A percentile compares a stretch with the other conserved stretches of the same genome.
phyloP scores from a whole-genome alignment of 805 yeast genomes.

The Ogataea corticis region DNA sequence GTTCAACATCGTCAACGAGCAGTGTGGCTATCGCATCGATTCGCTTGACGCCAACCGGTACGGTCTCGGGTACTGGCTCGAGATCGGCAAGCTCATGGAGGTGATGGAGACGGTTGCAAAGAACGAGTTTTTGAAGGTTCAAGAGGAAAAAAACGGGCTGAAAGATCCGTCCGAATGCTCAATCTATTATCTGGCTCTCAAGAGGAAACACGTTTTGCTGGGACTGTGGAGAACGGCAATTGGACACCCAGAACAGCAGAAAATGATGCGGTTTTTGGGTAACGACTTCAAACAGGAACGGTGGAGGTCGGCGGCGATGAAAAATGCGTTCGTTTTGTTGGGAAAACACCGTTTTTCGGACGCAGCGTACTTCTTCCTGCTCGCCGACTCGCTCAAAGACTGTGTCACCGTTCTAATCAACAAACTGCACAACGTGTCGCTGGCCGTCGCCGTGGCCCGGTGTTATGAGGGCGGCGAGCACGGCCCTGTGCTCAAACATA shows the following conservation, averaged over 20 bases:
- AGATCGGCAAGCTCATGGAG: slow-evolving; percentile 43
- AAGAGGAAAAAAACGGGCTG: slow-evolving; percentile 43
- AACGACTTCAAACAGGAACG: slow-evolving; percentile 75
- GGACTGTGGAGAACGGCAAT: slow-evolving; percentile 82
- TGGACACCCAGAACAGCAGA: slow-evolving; percentile 78
- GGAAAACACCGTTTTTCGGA: slow-evolving; percentile 86
- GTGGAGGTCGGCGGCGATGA: slow-evolving; percentile 87
- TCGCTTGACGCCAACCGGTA: slow-evolving; percentile 63
- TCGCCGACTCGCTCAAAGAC: slow-evolving; percentile 76
- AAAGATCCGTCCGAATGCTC: slow-evolving; percentile 75
- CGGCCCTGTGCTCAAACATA: slow-evolving; percentile 50
- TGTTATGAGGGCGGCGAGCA: slow-evolving; percentile 62
- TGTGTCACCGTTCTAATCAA: slow-evolving; percentile 71
- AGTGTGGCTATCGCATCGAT: slow-evolving; percentile 43
- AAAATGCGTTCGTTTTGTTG: slow-evolving; percentile 87
- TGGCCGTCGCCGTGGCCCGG: slow-evolving; percentile 82
- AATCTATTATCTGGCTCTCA: slow-evolving; percentile 73
- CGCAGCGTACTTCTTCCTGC: slow-evolving; percentile 85
- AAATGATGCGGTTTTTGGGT: slow-evolving; percentile 72
- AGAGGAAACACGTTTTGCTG: slow-evolving; percentile 70
- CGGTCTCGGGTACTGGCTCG: slow-evolving; percentile 75
- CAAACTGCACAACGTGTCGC: slow-evolving; percentile 64
- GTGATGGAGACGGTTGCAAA: slow-evolving; percentile 71
- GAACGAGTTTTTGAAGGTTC: slow-evolving; percentile 53
- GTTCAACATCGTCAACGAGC: slow-evolving; percentile 48